phyloP scores from a whole-genome alignment of 305 asterid genomes.

The Fraxinus xanthoxyloides region DNA sequence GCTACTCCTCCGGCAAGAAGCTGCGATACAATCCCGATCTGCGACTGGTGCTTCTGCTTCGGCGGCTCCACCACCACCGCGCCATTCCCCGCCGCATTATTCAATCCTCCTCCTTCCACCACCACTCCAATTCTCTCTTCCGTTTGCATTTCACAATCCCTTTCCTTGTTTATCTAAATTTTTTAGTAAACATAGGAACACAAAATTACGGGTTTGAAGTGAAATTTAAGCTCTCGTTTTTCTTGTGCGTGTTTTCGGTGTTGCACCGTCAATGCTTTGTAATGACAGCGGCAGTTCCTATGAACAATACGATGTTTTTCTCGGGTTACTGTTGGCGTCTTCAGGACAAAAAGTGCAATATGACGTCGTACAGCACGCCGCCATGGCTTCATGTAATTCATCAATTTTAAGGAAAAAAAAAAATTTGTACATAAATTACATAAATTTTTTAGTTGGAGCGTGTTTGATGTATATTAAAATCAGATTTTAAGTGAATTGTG shows the following conservation, averaged over 20 bases:
- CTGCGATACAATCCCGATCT: conserved; percentile 61
- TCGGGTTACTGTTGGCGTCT: not conserved
- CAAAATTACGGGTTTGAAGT: not conserved
- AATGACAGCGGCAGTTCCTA: not conserved
- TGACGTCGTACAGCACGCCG: not conserved
- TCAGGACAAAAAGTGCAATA: not conserved
- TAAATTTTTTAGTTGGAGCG: too few species aligned
- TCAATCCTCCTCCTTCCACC: conserved; percentile 56
- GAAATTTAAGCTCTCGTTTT: not conserved
- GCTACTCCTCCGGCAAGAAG: conserved; percentile 86
- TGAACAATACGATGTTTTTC: not conserved
- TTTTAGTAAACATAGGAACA: not conserved
- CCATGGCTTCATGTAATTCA: not conserved
- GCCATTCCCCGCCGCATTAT: conserved; percentile 34
- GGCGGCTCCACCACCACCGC: conserved; percentile 51
- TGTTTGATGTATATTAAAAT: too few species aligned
- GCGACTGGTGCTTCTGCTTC: conserved; percentile 40
- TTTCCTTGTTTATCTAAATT: not conserved
- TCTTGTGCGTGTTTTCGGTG: not conserved
- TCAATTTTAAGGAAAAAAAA: too few species aligned
- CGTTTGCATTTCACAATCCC: conserved; percentile 57
- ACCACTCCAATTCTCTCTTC: conserved; percentile 71
- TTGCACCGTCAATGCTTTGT: not conserved
- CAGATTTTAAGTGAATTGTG: too few species aligned
- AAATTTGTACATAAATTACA: too few species aligned